Conservation (phyloP, 345 rosid genomes). For the Brassica carinata region DNA sequence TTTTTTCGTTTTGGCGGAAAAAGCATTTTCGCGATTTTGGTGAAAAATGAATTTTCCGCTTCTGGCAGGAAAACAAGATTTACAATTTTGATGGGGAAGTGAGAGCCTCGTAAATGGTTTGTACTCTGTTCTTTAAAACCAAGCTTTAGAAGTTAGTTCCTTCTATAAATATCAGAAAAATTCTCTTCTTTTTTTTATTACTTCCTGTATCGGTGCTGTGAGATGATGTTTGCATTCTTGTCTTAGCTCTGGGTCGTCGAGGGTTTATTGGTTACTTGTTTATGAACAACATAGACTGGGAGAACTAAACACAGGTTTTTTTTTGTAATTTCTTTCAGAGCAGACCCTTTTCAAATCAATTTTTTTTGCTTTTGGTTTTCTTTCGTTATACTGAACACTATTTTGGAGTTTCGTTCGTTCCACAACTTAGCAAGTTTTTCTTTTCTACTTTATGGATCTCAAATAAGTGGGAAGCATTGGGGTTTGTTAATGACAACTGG, state of each 20-base stretch:
- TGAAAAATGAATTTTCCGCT: too few species aligned
- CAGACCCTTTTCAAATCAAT: slow-evolving; percentile 7
- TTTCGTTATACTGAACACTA: neutral
- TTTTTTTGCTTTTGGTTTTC: neutral
- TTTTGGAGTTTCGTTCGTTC: neutral
- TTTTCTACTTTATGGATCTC: neutral
- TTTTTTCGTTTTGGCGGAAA: too few species aligned
- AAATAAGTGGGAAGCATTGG: neutral
- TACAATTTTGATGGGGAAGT: too few species aligned
- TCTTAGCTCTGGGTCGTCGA: slow-evolving; percentile 22
- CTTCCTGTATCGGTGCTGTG: slow-evolving; percentile 10
- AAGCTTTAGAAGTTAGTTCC: slow-evolving; percentile 28
- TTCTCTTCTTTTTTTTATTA: neutral
- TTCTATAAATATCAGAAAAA: slow-evolving; percentile 31
- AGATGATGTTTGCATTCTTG: slow-evolving; percentile 21
- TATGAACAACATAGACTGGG: slow-evolving; percentile 10
- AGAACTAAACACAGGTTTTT: slow-evolving; percentile 8
- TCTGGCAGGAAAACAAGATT: too few species aligned
- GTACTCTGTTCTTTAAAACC: slow-evolving; percentile 15
- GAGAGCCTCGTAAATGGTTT: slow-evolving; percentile 36
- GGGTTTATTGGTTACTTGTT: slow-evolving; percentile 22
- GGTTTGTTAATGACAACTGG: neutral
- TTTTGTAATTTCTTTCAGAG: slow-evolving; percentile 21
- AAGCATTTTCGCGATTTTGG: too few species aligned
- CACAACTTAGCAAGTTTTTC: neutral